Conservation (phyloP, 495 filamentous ascomycete genomes). For the Tuber borchii region DNA sequence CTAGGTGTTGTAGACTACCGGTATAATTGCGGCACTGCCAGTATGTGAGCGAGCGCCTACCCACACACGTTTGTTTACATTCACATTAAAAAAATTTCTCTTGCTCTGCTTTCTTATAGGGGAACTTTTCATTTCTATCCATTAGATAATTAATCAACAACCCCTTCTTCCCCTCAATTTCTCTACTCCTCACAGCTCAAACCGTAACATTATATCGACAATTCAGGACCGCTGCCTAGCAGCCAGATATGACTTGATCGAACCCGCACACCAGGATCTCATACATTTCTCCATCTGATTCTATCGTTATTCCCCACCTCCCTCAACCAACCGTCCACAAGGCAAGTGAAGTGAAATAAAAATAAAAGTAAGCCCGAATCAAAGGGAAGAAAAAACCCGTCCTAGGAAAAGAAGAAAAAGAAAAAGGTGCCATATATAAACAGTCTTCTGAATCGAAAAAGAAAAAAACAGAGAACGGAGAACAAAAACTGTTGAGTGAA, state of each 20-base stretch:
- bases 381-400: background rate
- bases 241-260: constrained; percentile 6
- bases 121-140: background rate
- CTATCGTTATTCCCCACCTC: constrained; percentile 16
- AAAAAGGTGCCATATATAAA: background rate
- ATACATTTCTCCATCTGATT: background rate
- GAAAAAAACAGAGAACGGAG: constrained; percentile 7
- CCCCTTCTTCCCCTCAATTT: background rate
- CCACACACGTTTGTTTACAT: background rate
- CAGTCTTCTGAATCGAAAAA: background rate
- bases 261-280: background rate
- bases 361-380: constrained; percentile 12
- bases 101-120: background rate
- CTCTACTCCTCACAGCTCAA: background rate
- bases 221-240: background rate
- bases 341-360: background rate
- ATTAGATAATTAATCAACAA: background rate
- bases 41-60: background rate
- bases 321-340: constrained; percentile 5
- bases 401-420: background rate
- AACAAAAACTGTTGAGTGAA: background rate
- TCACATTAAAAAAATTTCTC: background rate
- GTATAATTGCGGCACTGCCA: background rate
- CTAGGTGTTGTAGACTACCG: background rate
- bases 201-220: background rate